Percentiles rank a stretch among this genome's conserved stretches.
phyloP scores from a whole-genome alignment of 2,329 filamentous ascomycete genomes.

The Hawksworthiomyces lignivorus region DNA sequence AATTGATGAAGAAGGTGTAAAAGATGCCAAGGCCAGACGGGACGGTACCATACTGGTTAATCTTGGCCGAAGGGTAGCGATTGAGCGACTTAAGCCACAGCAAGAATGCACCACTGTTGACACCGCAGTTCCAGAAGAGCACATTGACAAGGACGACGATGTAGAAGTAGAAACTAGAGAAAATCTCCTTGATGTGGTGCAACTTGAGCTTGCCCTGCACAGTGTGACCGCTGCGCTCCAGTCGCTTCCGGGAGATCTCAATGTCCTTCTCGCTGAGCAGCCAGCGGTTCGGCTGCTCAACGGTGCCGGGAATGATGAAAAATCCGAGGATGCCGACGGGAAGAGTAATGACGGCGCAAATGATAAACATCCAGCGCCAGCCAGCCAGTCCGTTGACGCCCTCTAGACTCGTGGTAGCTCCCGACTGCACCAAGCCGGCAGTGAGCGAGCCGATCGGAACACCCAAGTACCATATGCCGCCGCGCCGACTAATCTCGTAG shows the following conservation, averaged over 20 bases:
- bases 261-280: slow-evolving; percentile 22
- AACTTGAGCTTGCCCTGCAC: slow-evolving; percentile 3
- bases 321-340: slow-evolving; percentile 45
- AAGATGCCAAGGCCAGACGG: slow-evolving; percentile 43
- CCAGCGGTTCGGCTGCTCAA: slow-evolving; percentile 28
- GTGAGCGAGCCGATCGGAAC: slow-evolving; percentile 35
- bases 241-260: not conserved
- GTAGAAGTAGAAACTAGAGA: slow-evolving; percentile 30
- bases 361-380: slow-evolving; percentile 27
- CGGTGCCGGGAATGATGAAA: slow-evolving; percentile 40
- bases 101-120: slow-evolving; percentile 41
- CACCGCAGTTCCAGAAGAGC: slow-evolving; percentile 50
- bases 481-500: slow-evolving; percentile 53
- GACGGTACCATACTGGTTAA: slow-evolving; percentile 7
- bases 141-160: slow-evolving; percentile 41
- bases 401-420: slow-evolving; percentile 21
- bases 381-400: slow-evolving; percentile 23
- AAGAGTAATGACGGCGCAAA: slow-evolving; percentile 24
- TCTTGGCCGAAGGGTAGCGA: slow-evolving; percentile 2
- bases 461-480: slow-evolving; percentile 53
- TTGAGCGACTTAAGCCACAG: slow-evolving; percentile 50
- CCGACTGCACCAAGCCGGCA: slow-evolving; percentile 24
- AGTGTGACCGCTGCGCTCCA: slow-evolving; percentile 2
- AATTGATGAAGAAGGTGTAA: slow-evolving; percentile 46
- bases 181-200: not conserved